Percentiles rank a stretch among this genome's conserved stretches.
Evolutionary conservation across 2,329 filamentous ascomycete genomes (phyloP).

Genomic region (Orbilia quercus): DNA sequence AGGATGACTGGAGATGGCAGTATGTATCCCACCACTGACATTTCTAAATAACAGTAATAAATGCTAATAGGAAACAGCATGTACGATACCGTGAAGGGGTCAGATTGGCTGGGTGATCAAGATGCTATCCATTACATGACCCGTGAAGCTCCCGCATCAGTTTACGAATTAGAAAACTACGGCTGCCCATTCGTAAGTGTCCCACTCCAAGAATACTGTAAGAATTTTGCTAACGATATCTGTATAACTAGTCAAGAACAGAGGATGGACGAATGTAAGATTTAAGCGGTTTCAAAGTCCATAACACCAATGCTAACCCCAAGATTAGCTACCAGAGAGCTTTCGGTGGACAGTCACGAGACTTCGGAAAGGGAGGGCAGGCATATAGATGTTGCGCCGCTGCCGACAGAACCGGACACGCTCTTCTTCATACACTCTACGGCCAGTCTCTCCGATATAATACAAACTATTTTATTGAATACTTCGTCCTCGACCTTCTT

Average conservation of each 20-base stretch:
- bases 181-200: conserved; percentile 80
- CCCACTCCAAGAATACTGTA: background rate
- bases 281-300: conserved; percentile 50
- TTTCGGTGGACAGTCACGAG: conserved; percentile 95
- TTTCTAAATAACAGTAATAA: background rate
- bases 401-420: conserved; percentile 94
- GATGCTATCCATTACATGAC: conserved; percentile 99
- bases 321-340: conserved; percentile 86
- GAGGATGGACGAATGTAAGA: conserved; percentile 92
- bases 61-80: conserved; percentile 66
- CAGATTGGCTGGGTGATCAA: conserved; percentile 96
- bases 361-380: conserved; percentile 96
- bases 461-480: conserved; percentile 99
- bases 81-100: conserved; percentile 98
- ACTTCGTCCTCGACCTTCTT: conserved; percentile 94
- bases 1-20: conserved; percentile 98
- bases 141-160: conserved; percentile 87
- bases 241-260: conserved; percentile 73
- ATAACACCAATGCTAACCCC: conserved; percentile 40
- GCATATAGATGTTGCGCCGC: conserved; percentile 97
- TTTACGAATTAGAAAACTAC: conserved; percentile 96
- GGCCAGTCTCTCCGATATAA: conserved; percentile 96
- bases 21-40: conserved; percentile 26
- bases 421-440: conserved; percentile 97
- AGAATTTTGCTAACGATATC: conserved; percentile 37